Evolutionary conservation across 352 stramenopile species (phyloP), one percentile per base, ranked within the genome.

Genomic region (Phytopythium ostracodes): DNA sequence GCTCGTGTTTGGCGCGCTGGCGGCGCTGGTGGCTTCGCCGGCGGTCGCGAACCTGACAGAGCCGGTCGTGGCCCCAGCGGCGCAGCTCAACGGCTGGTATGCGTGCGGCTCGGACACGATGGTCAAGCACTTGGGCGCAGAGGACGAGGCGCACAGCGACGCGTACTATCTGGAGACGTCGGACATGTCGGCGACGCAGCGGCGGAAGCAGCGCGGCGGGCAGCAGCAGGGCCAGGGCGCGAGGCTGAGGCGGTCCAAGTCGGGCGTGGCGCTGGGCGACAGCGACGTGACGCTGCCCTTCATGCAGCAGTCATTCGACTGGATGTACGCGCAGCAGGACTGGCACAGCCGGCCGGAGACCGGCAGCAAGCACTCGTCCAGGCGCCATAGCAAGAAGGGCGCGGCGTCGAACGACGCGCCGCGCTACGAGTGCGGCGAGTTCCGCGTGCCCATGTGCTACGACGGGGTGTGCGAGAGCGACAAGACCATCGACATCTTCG

Each of bases 401-500:
- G 47, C 60, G 11, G 27, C 63, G 0, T 31, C 46, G 10, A 59
- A 49, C 15, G 33, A 50, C 22, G 35, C 50, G 14, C 62, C 70
- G 14, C 56, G 65, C 20, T 87, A 83, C 60, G 76, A 93, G 33
- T 93, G 84, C 65, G 79, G 76, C 0, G 70, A 86, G 43, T 66
- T 93, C 22, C 66, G 74, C n/a, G 75, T 90, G 61, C 81, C 84
- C 46, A 68, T 93, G 52, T 93, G 84, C 64, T 84, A 91, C 68
- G 67, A 78, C 0, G 73, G 71, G n/a, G 59, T 93, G 17, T 93
- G 84, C 66, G 42, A 70, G 25, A 90, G 79, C 62, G 67, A 81
- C 54, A 68, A 75, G 43, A 81, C 62, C 25, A 74, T 91, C 44
- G 61, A 78, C 50, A 43, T 91, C 12, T 87, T 88, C 56, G 76